Evolutionary conservation across 129 eudicot species (phyloP).

Genomic region (Flaveria ramosissima): DNA sequence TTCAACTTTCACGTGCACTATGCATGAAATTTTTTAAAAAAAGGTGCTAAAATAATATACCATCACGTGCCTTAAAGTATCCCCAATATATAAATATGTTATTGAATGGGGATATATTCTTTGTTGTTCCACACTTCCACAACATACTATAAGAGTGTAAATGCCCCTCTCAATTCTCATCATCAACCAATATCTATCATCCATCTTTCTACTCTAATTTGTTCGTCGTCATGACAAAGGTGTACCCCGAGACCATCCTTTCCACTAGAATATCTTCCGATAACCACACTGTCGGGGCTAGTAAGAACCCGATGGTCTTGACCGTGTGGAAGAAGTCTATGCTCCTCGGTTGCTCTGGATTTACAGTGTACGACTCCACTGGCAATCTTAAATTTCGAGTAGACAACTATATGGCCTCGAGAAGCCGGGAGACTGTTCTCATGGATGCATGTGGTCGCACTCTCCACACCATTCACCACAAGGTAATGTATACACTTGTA

Average conservation of each 20-base stretch:
- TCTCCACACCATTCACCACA: slow-evolving; percentile 28
- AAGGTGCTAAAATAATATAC: no score
- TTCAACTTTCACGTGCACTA: no score
- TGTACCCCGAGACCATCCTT: background rate
- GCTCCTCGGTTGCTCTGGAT: slow-evolving; percentile 51
- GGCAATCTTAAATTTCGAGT: slow-evolving; percentile 63
- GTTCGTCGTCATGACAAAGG: background rate
- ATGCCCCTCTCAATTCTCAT: no score
- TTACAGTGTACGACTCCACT: slow-evolving; percentile 51
- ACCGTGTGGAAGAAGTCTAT: slow-evolving; percentile 66
- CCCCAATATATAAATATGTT: no score
- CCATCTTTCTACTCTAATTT: background rate
- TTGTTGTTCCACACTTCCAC: no score
- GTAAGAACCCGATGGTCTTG: slow-evolving; percentile 28
- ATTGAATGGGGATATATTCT: no score
- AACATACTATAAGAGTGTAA: no score
- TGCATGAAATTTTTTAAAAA: no score
- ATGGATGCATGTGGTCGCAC: slow-evolving; percentile 54
- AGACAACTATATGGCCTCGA: slow-evolving; percentile 44
- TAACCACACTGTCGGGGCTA: background rate
- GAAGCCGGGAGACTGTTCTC: slow-evolving; percentile 39
- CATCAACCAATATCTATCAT: no score
- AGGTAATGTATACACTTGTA: slow-evolving; percentile 2
- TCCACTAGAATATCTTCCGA: background rate
- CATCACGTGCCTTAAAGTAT: no score